Base-by-base conservation (phyloP, 163 green algal species). In the Scenedesmus sp. region DNA sequence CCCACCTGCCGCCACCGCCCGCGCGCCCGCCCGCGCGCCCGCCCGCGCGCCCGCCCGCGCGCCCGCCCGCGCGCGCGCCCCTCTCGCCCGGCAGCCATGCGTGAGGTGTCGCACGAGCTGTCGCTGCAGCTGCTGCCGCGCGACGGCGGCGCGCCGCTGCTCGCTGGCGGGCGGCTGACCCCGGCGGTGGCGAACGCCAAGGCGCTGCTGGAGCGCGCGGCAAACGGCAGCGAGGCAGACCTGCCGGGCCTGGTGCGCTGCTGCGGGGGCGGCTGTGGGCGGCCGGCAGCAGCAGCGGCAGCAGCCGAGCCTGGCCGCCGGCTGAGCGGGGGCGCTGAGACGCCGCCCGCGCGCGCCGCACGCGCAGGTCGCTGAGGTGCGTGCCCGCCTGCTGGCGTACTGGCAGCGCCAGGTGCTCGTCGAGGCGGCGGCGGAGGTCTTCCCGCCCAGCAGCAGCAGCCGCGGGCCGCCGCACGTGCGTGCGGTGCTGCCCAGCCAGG, bases 321-420 rank as follows among this genome's bases (percentile, higher is more conserved):
- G n/a, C n/a, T n/a, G n/a, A n/a, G n/a, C n/a, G n/a, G n/a, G n/a
- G n/a, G n/a, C n/a, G n/a, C n/a, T n/a, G n/a, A n/a, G n/a, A n/a
- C n/a, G n/a, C n/a, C n/a, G n/a, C n/a, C 60, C 18, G 44, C 6
- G 1, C 33, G 29, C 18, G 50, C 13, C n/a, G 17, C 15, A 34
- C 33, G 2, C 34, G 18, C 71, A 80, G 71, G 71, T 80, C 44
- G n/a, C 17, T 26, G 71, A 80, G 45, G 71, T 80, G n/a, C 71
- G 58, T 26, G 29, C 57, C 7, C 71, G 58, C 0, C 58, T 80
- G 71, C 45, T 72, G 71, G 44, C 10, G 20, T 71, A 80, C 58
- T 80, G 71, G 71, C 33, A 42, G 22, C 51, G 71, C 20, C 71
- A 80, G 34, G 58, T 51, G 29, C 28, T 80, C 28, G 47, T 80